A percentile compares a stretch with the other conserved stretches of the same genome.
phyloP scores from a whole-genome alignment of 768 basidiomycete species.

The Termitomyces sp. region DNA sequence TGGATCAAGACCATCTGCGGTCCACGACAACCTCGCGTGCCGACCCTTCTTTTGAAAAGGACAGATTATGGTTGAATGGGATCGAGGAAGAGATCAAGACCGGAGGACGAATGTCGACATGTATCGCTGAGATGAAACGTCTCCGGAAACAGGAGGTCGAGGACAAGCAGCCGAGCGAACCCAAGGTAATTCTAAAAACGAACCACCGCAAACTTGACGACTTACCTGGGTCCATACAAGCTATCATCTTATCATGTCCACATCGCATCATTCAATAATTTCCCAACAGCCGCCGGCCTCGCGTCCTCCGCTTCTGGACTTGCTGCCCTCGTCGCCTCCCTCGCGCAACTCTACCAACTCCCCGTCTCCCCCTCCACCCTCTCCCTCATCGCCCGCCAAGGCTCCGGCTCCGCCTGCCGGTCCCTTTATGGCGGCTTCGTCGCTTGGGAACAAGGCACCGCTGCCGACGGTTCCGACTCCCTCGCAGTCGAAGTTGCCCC shows the following conservation, averaged over 20 bases:
- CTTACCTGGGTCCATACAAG: conserved; percentile 29
- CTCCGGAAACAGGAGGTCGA: conserved; percentile 72
- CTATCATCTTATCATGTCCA: conserved; percentile 74
- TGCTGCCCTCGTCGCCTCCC: conserved; percentile 88
- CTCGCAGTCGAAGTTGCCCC: conserved; percentile 86
- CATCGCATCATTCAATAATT: conserved; percentile 96
- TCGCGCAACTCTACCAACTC: conserved; percentile 83
- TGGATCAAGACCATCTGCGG: conserved; percentile 92
- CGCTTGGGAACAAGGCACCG: conserved; percentile 82
- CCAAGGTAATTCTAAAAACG: conserved; percentile 49
- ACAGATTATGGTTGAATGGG: conserved; percentile 94
- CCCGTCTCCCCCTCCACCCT: conserved; percentile 76
- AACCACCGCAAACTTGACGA: background rate
- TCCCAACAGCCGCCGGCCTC: conserved; percentile 97
- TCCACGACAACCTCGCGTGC: conserved; percentile 92
- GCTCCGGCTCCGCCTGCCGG: conserved; percentile 96
- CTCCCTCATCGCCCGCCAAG: conserved; percentile 93
- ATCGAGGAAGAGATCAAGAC: conserved; percentile 85
- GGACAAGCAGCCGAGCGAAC: conserved; percentile 56
- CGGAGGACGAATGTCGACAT: conserved; percentile 75
- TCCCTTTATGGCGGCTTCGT: conserved; percentile 98
- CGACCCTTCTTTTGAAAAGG: conserved; percentile 67
- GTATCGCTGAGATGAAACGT: conserved; percentile 83
- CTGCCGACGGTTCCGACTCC: conserved; percentile 75
- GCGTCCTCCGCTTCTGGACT: conserved; percentile 98